Base-by-base conservation (phyloP, 163 green algal species). In the Scenedesmus sp. region DNA sequence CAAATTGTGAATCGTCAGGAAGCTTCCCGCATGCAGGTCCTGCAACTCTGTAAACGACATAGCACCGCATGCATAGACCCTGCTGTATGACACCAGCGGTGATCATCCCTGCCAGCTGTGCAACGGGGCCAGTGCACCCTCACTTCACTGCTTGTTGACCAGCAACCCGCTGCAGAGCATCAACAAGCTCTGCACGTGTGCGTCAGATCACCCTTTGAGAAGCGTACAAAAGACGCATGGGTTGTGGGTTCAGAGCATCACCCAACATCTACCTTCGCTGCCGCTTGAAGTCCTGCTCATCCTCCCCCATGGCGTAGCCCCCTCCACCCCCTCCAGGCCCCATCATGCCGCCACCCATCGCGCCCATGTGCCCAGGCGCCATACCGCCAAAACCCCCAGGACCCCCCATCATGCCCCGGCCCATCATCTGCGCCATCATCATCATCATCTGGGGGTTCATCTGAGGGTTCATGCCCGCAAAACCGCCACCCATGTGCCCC, bases 371-470 rank as follows among this genome's bases (percentile, higher is more conserved):
- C 24, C 65, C 84, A 26, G 65, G 37, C 18, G 49, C 82, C 82
- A 88, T 88, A 9, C 53, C 44, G 12, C 81, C 81, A 73, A 51
- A 76, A 13, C 51, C 81, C 30, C 46, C 49, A 51, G 81, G 49
- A 16, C 51, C 81, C 9, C n/a, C 33, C 84, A 89, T 89, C 83
- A 81, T 81, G 5, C 83, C 59, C 2, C 83, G 16, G 9, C 83
- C 83, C 84, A 89, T 89, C 84, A 90, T 90, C 70, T 90, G 85
- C 43, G 85, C 89, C 82, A 89, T 89, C 89, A 92, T 89, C 68
- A 84, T 87, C 81, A 92, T 87, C 89, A 90, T 84, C 13, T 59
- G 59, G 40, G 83, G 83, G 26, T 83, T 86, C 89, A 90, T 90
- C 18, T 18, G 30, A 40, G n/a, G 30, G 51, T 73, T 73, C 81